A percentile compares a stretch with the other conserved stretches of the same genome.
phyloP scores from a whole-genome alignment of 140 eudicot genomes.

The Cichorium intybus region DNA sequence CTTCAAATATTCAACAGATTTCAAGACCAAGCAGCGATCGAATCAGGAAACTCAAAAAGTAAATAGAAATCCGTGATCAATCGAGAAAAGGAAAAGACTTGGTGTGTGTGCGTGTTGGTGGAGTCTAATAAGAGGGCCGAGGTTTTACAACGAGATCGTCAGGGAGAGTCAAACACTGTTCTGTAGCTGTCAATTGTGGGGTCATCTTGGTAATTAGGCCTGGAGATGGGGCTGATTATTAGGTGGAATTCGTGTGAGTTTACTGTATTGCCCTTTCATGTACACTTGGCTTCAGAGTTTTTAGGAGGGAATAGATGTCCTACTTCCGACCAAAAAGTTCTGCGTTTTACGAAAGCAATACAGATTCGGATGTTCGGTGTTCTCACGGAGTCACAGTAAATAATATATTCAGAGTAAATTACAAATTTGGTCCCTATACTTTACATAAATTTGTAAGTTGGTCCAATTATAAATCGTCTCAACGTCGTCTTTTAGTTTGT shows the following conservation, averaged over 20 bases:
- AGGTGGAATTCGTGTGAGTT: neutral
- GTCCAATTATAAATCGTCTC: no score
- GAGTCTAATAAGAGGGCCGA: constrained; percentile 29
- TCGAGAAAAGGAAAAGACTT: constrained; percentile 10
- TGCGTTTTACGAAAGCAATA: constrained; percentile 18
- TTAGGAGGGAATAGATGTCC: constrained; percentile 21
- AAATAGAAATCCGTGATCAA: constrained; percentile 5
- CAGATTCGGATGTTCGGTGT: constrained; percentile 5
- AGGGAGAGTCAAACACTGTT: constrained; percentile 35
- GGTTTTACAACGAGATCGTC: constrained; percentile 32
- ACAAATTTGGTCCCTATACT: neutral
- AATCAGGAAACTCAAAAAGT: neutral
- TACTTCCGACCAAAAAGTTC: constrained; percentile 24
- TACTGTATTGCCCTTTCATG: constrained; percentile 24
- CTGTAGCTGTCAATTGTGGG: constrained; percentile 39
- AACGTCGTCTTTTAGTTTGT: no score
- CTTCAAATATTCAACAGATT: constrained; percentile 6
- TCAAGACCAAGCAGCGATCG: constrained; percentile 21
- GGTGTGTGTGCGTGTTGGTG: constrained; percentile 25
- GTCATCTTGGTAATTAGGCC: constrained; percentile 22
- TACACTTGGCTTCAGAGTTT: neutral
- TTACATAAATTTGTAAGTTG: no score
- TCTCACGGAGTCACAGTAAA: neutral
- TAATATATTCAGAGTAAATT: neutral
- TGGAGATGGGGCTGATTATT: neutral